Conservation (phyloP, 345 rosid genomes). For the Pistacia integerrima region DNA sequence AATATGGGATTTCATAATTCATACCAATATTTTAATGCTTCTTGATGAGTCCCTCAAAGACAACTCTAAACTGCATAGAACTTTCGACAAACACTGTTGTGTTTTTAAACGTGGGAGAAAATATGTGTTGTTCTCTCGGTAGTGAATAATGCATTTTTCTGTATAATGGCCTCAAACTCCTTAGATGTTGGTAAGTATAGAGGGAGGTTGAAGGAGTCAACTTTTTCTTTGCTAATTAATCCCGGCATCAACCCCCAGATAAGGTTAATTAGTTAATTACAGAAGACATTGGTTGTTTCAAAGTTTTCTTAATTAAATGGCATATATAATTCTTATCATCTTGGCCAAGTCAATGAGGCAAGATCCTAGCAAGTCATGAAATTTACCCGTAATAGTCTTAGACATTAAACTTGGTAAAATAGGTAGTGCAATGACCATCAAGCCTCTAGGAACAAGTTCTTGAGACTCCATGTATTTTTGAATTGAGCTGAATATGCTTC, state of each 20-base stretch:
- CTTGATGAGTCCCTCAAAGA: constrained; percentile 10
- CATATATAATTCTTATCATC: background rate
- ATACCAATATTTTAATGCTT: constrained; percentile 4
- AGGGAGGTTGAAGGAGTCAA: constrained; percentile 23
- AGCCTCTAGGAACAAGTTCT: constrained; percentile 12
- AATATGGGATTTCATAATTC: too few species aligned
- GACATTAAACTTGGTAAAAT: background rate
- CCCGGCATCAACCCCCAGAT: background rate
- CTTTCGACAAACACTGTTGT: too few species aligned
- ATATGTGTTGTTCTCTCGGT: constrained; percentile 13
- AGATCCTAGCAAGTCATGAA: background rate
- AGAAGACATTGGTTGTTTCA: too few species aligned
- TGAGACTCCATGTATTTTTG: constrained; percentile 4
- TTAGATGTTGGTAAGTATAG: background rate
- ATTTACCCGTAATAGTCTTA: background rate
- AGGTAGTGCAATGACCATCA: background rate
- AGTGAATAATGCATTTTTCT: constrained; percentile 11
- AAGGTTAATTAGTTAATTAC: too few species aligned
- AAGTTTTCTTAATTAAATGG: too few species aligned
- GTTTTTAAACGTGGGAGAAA: too few species aligned
- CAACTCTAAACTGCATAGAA: background rate
- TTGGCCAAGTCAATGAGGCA: constrained; percentile 5
- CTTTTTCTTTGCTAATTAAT: constrained; percentile 14
- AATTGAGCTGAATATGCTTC: constrained; percentile 9
- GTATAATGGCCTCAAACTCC: background rate